A percentile compares a stretch with the other conserved stretches of the same genome.
Conservation (phyloP, 1,284 basidiomycete genomes). For the Marasmius oreades region DNA sequence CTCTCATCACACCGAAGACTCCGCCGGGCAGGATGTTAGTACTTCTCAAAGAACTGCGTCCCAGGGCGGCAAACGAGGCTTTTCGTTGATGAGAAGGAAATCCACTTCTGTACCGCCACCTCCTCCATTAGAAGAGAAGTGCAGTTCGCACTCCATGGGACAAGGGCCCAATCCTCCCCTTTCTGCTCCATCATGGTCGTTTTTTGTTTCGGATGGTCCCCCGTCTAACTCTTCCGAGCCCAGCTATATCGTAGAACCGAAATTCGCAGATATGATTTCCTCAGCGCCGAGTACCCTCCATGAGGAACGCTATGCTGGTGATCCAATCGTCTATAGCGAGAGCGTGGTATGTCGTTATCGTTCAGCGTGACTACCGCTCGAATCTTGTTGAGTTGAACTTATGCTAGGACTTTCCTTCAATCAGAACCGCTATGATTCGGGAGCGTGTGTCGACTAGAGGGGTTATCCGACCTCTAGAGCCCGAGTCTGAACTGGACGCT, state of each 20-base stretch:
- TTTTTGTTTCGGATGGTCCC: not conserved
- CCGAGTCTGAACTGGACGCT: slow-evolving; percentile 60
- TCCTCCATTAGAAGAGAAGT: not conserved
- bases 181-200: not conserved
- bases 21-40: not conserved
- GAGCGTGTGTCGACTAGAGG: slow-evolving; percentile 85
- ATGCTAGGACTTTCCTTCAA: slow-evolving; percentile 30
- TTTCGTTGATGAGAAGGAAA: no score
- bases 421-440: slow-evolving; percentile 65
- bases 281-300: not conserved
- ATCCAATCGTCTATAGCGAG: slow-evolving; percentile 53
- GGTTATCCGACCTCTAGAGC: slow-evolving; percentile 75
- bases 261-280: not conserved
- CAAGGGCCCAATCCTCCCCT: not conserved
- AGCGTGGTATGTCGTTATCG: slow-evolving; percentile 38
- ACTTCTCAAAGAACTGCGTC: not conserved
- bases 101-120: slow-evolving; percentile 2
- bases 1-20: not conserved
- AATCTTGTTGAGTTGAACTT: not conserved
- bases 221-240: not conserved
- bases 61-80: not conserved
- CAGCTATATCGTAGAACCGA: not conserved
- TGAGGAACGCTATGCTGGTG: slow-evolving; percentile 54
- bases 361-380: not conserved
- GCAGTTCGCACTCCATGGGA: not conserved